Base-by-base conservation (phyloP, 164 flowering plant species). In the Buxus sempervirens region DNA sequence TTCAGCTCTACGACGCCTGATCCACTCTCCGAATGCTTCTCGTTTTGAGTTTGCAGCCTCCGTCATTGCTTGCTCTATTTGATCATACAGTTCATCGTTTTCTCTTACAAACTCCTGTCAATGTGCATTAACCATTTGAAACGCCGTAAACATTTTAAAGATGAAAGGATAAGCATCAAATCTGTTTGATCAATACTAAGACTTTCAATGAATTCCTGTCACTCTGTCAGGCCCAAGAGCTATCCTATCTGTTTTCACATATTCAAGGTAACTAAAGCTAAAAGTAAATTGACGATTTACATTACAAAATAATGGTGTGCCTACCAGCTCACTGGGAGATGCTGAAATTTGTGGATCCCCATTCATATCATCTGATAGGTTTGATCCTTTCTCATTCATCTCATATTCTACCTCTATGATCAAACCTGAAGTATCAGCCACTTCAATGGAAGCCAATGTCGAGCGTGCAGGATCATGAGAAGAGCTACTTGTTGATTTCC, bases 1-100 rank as follows among this genome's bases (percentile, higher is more conserved):
- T 72, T 89, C 91, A 32, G 90, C 94, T 77, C 80, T 86, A 48
- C 75, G 76, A 58, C 93, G 84, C 76, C 73, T 87, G 42, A 73
- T 22, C 10, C 84, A 81, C 81, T 89, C 94, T 65, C 82, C 85
- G 73, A 63, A 83, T 36, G 88, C 91, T 60, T 82, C 82, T 68
- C 74, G 75, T 72, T 68, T 79, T 8, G 83, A 78, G 60, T 59
- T 75, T 45, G 78, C 79, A 36, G 87, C 88, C 58, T 90, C 95
- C 14, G 59, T 68, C 78, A 82, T 78, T 23, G 83, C 82, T 74
- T 81, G 85, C 63, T 77, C 70, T 70, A 86, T 76, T 66, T 81
- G 83, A 63, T 81, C 80, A 73, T 76, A 81, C 24, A 84, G 71
- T 49, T 74, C 72, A 41, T 80, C 84, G 60, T 77, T 75, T 16